These are phyloP conservation scores for Cyberlindnera japonica DNA, from an alignment of 805 yeast genomes.

Conservation along the genomic window DNA sequence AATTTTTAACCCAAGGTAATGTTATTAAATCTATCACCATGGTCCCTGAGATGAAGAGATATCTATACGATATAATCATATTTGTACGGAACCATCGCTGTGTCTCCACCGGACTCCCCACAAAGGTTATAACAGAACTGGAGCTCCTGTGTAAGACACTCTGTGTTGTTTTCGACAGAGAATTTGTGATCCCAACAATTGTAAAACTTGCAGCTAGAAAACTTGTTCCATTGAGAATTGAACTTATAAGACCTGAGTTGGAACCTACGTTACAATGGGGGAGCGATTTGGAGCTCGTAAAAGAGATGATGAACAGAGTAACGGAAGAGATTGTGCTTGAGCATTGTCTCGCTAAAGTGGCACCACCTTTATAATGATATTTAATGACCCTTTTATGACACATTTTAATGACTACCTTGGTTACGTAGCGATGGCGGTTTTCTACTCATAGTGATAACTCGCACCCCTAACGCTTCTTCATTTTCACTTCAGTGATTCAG, in stretches of 20 bases:
- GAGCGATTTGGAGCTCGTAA: slow-evolving; percentile 42
- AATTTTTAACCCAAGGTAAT: background rate
- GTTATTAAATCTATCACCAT: slow-evolving; percentile 24
- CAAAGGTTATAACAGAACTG: slow-evolving; percentile 41
- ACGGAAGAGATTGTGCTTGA: slow-evolving; percentile 47
- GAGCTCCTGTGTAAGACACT: slow-evolving; percentile 36
- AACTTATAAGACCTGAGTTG: slow-evolving; percentile 35
- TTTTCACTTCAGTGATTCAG: too few species aligned
- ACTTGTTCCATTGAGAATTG: slow-evolving; percentile 45
- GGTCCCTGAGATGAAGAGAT: slow-evolving; percentile 48
- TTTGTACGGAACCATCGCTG: slow-evolving; percentile 53
- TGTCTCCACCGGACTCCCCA: slow-evolving; percentile 50
- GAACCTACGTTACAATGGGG: slow-evolving; percentile 58
- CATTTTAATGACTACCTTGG: too few species aligned
- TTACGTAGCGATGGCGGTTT: too few species aligned
- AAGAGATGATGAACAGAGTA: slow-evolving; percentile 41
- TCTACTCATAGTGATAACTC: too few species aligned
- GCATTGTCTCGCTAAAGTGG: slow-evolving; percentile 46
- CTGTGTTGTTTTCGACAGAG: slow-evolving; percentile 38
- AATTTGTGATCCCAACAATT: slow-evolving; percentile 50
- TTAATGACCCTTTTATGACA: background rate
- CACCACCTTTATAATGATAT: slow-evolving; percentile 38
- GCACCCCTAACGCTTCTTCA: too few species aligned
- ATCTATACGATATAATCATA: slow-evolving; percentile 53
- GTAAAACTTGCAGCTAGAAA: slow-evolving; percentile 48